phyloP scores from a whole-genome alignment of 805 yeast genomes.

The Lipomyces starkeyi region DNA sequence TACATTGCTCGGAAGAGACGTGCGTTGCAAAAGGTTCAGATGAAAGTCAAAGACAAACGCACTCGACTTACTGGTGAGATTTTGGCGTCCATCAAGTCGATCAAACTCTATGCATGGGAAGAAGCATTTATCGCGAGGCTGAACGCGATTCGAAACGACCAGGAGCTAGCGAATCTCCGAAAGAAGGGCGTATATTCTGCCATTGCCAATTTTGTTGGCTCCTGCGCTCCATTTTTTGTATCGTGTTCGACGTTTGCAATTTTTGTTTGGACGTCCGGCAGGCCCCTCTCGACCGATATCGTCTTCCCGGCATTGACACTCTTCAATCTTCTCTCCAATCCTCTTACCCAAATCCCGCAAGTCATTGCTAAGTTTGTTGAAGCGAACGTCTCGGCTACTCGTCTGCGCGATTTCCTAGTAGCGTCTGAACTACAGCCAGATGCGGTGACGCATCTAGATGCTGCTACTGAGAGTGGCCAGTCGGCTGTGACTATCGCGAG shows the following conservation, averaged over 20 bases:
- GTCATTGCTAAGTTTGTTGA: constrained; percentile 87
- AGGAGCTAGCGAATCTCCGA: constrained; percentile 70
- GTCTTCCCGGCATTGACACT: constrained; percentile 86
- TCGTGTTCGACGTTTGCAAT: constrained; percentile 87
- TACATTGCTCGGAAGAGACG: constrained; percentile 69
- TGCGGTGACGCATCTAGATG: constrained; percentile 64
- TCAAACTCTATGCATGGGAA: constrained; percentile 96
- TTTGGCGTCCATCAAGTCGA: constrained; percentile 85
- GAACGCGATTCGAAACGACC: constrained; percentile 84
- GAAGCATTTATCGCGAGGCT: constrained; percentile 74
- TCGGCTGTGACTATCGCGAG: constrained; percentile 50
- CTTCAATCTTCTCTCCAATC: constrained; percentile 86
- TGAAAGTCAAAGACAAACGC: constrained; percentile 92
- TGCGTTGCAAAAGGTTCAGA: constrained; percentile 76
- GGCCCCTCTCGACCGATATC: constrained; percentile 82
- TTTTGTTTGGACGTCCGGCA: constrained; percentile 64
- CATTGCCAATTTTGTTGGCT: constrained; percentile 74
- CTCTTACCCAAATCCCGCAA: constrained; percentile 88
- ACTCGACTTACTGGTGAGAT: constrained; percentile 87
- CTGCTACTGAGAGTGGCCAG: constrained; percentile 73
- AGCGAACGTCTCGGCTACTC: constrained; percentile 60
- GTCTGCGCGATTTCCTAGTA: constrained; percentile 75
- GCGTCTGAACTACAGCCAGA: constrained; percentile 78
- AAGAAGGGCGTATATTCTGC: constrained; percentile 76
- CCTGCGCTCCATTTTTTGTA: constrained; percentile 85